Percentiles rank a stretch among this genome's conserved stretches.
Conservation (phyloP, 1,139 yeast genomes). For the Geotrichum macrosporum region DNA sequence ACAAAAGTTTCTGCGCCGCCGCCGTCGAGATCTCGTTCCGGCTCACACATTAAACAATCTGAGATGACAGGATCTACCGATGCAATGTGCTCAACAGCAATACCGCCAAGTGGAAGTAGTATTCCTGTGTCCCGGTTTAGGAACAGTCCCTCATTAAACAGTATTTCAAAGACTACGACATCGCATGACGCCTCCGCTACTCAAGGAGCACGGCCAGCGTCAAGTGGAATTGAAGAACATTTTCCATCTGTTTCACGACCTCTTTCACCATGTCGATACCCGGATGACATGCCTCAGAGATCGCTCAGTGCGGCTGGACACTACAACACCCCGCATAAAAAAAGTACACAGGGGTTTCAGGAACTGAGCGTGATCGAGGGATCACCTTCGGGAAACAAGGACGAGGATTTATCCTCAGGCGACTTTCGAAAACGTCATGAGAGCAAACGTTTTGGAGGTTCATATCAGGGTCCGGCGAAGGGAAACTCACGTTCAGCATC, state of each 20-base stretch:
- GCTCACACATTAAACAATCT: slow-evolving; percentile 1
- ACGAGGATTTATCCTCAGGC: background rate
- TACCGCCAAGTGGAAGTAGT: slow-evolving; percentile 4
- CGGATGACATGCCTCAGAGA: slow-evolving; percentile 4
- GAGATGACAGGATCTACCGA: too few species aligned
- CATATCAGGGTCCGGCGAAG: slow-evolving; percentile 6
- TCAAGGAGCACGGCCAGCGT: background rate
- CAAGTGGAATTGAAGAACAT: background rate
- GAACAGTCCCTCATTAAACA: slow-evolving; percentile 16
- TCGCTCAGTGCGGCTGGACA: slow-evolving; percentile 16
- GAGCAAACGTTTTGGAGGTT: slow-evolving; percentile 9
- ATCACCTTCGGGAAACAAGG: background rate
- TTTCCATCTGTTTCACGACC: background rate
- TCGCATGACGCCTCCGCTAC: slow-evolving; percentile 6
- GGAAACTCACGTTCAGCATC: background rate
- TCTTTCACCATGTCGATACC: background rate
- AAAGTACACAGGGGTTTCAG: background rate
- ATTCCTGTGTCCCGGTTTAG: slow-evolving; percentile 18
- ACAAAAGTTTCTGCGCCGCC: slow-evolving; percentile 7
- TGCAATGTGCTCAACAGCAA: background rate
- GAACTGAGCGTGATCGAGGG: background rate
- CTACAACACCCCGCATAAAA: slow-evolving; percentile 3
- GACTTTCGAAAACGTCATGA: slow-evolving; percentile 5
- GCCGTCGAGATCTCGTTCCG: slow-evolving; percentile 11
- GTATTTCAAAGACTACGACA: background rate